Base-by-base conservation (phyloP, 176 grass and related monocot genomes). In the Eleusine indica region DNA sequence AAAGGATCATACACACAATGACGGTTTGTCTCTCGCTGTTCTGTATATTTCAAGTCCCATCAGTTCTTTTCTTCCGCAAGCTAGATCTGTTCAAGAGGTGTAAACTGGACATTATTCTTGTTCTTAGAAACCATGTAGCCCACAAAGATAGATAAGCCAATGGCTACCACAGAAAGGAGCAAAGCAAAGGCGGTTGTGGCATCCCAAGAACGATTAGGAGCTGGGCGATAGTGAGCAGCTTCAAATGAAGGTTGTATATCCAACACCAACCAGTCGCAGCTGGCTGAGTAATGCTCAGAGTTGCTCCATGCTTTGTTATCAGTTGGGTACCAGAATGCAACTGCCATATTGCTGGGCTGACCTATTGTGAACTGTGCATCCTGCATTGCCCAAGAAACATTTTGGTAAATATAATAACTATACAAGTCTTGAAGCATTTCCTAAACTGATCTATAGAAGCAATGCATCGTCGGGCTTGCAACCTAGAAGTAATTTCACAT, bases 251-350 rank as follows among this genome's bases (percentile, higher is more conserved):
- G 92, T 54, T 90, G 71, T 77, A 98, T 76, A 84, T 99, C 91
- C 73, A 99, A 82, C 82, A 88, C 62, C 52, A 99, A 66, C 96
- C 96, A 99, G 86, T 99, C 85, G 35, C 96, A 94, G 74, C 93
- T 99, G 54, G 83, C 96, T 38, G 96, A 99, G 75, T 96, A 99
- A 83, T 96, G 96, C 46, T 96, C 80, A 0, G 93, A 92, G 10
- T 94, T 78, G 46, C 86, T 84, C 91, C 91, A 99, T 86, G 88
- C 77, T 65, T 96, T 86, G 66, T 89, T 93, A 57, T 66, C 75
- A 30, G 62, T 89, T 40, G 96, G 96, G 89, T 96, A 99, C 96
- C 96, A 99, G 75, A 99, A 96, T 73, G 96, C 96, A 80, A 96
- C 77, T 2, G 96, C 86, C 69, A 94, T 73, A 41, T 92, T 94